Evolutionary conservation across 345 rosid genomes (phyloP).

Genomic region (thale cress (Arabidopsis thaliana)): DNA sequence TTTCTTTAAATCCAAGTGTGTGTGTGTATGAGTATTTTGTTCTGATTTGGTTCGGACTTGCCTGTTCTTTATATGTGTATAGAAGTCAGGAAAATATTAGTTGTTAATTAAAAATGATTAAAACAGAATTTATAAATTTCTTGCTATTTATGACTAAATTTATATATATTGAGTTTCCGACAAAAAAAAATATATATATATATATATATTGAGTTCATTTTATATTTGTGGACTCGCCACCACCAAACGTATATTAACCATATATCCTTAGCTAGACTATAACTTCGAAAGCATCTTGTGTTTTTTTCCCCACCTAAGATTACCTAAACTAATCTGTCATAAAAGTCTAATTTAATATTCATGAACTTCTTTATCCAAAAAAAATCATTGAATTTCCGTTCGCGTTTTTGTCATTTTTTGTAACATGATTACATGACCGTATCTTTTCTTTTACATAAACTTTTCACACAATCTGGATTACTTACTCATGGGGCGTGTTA

Average conservation of each 20-base stretch:
- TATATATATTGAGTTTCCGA: neutral
- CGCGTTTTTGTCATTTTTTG: neutral
- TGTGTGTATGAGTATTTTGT: conserved; percentile 21
- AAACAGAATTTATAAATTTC: neutral
- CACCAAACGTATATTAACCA: conserved; percentile 40
- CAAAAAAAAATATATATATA: too few species aligned
- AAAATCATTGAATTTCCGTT: neutral
- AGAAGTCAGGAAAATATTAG: neutral
- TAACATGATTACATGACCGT: neutral
- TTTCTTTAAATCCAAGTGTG: conserved; percentile 1
- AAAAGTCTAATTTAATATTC: neutral
- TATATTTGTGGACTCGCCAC: conserved; percentile 30
- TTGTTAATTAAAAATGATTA: neutral
- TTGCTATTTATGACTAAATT: neutral
- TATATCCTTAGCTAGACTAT: conserved; percentile 19
- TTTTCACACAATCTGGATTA: neutral
- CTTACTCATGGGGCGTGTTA: conserved; percentile 6
- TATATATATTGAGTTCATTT: conserved; percentile 10
- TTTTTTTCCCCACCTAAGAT: conserved; percentile 11
- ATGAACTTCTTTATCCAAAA: too few species aligned
- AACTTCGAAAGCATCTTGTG: conserved; percentile 11
- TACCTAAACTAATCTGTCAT: neutral
- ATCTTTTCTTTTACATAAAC: neutral
- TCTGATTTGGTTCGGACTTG: conserved; percentile 14
- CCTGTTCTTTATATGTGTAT: conserved; percentile 25